Percentiles rank a stretch among this genome's conserved stretches.
Conservation (phyloP, 495 filamentous ascomycete species). For the Aspergillus diversus region DNA sequence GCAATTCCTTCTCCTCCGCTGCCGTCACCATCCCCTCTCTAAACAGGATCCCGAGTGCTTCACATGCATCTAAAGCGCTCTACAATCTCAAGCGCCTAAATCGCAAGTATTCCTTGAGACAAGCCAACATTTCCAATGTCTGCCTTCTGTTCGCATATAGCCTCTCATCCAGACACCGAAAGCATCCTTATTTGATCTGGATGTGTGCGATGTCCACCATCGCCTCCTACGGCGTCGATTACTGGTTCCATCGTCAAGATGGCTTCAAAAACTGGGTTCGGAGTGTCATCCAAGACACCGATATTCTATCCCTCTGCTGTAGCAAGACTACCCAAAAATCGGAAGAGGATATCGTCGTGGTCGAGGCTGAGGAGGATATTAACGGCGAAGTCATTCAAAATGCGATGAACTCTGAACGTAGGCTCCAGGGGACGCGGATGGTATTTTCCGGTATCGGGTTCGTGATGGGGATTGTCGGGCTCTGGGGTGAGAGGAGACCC, state of each 20-base stretch:
- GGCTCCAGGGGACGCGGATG: slow-evolving; percentile 61
- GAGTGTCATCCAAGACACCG: slow-evolving; percentile 35
- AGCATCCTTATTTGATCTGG: slow-evolving; percentile 88
- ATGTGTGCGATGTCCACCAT: slow-evolving; percentile 60
- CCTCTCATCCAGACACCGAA: slow-evolving; percentile 67
- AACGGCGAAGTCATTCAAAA: slow-evolving; percentile 82
- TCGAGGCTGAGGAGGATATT: slow-evolving; percentile 57
- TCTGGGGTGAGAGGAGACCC: slow-evolving; percentile 78
- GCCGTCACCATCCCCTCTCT: slow-evolving; percentile 76
- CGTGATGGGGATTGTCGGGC: slow-evolving; percentile 75
- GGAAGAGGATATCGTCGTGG: slow-evolving; percentile 66
- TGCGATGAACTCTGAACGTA: slow-evolving; percentile 68
- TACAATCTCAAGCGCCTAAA: slow-evolving; percentile 61
- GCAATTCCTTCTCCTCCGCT: slow-evolving; percentile 79
- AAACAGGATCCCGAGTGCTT: slow-evolving; percentile 72
- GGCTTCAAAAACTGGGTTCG: slow-evolving; percentile 36
- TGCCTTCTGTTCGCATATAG: slow-evolving; percentile 73
- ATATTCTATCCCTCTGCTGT: slow-evolving; percentile 20
- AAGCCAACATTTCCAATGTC: slow-evolving; percentile 62
- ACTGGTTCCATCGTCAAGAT: slow-evolving; percentile 49
- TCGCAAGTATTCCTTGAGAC: slow-evolving; percentile 58
- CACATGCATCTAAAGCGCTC: slow-evolving; percentile 66
- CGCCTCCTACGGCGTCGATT: slow-evolving; percentile 59
- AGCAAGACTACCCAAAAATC: slow-evolving; percentile 16
- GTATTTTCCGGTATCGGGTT: slow-evolving; percentile 69